phyloP scores from a whole-genome alignment of 2,329 filamentous ascomycete species.

The Nothophoma quercina region DNA sequence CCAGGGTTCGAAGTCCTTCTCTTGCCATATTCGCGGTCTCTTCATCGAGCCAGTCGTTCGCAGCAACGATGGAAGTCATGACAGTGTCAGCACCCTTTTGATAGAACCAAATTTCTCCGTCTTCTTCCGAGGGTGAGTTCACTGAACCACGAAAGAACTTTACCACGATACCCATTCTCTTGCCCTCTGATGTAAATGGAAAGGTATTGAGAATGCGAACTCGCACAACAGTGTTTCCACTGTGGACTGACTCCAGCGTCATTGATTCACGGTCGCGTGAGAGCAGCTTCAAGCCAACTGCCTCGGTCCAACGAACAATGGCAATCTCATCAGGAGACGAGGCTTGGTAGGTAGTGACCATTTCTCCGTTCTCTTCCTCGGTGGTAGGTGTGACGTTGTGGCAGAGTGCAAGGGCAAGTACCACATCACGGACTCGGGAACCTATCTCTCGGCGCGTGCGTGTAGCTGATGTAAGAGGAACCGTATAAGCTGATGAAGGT shows the following conservation, averaged over 20 bases:
- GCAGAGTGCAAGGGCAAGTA: constrained; percentile 89
- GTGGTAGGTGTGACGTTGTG: constrained; percentile 95
- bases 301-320: constrained; percentile 94
- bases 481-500: constrained; percentile 74
- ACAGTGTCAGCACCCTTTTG: constrained; percentile 98
- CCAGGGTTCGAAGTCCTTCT: constrained; percentile 90
- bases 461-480: constrained; percentile 71
- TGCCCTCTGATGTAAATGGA: constrained; percentile 96
- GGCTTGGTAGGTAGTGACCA: constrained; percentile 88
- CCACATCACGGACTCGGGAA: constrained; percentile 88
- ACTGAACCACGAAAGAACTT: constrained; percentile 68
- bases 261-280: constrained; percentile 90
- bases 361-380: constrained; percentile 80
- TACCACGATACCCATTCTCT: constrained; percentile 97
- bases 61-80: constrained; percentile 93
- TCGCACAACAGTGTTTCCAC: constrained; percentile 76
- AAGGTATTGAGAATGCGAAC: constrained; percentile 94
- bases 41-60: constrained; percentile 98
- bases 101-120: constrained; percentile 94
- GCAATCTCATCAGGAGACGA: constrained; percentile 98
- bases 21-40: constrained; percentile 99
- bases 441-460: constrained; percentile 93
- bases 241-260: constrained; percentile 78
- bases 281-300: constrained; percentile 82
- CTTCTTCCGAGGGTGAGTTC: constrained; percentile 56